Evolutionary conservation across 2,329 filamentous ascomycete species (phyloP).

Genomic region (Epichloe gansuensis): DNA sequence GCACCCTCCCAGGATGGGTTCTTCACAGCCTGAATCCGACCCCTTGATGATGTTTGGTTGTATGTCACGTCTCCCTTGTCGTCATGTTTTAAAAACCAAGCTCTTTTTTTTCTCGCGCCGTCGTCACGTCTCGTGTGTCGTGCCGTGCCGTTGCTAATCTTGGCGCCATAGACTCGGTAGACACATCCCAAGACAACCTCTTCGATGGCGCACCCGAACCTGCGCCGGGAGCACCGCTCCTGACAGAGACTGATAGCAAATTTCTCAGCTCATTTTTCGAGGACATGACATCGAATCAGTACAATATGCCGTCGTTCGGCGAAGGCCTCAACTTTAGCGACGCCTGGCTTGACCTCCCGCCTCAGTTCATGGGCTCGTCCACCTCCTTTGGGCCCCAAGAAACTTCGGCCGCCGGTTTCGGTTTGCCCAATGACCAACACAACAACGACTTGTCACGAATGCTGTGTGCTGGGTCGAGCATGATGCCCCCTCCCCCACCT

Average conservation of each 20-base stretch:
- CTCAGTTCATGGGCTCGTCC: slow-evolving; percentile 51
- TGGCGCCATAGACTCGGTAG: slow-evolving; percentile 29
- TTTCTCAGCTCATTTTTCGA: slow-evolving; percentile 46
- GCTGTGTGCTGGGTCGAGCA: slow-evolving; percentile 13
- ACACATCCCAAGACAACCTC: slow-evolving; percentile 31
- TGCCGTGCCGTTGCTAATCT: slow-evolving; percentile 1
- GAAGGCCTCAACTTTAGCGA: slow-evolving; percentile 38
- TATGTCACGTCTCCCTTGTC: slow-evolving; percentile 28
- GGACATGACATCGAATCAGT: slow-evolving; percentile 37
- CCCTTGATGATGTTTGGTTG: slow-evolving; percentile 53
- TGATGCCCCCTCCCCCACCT: slow-evolving; percentile 26
- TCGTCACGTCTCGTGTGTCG: neutral
- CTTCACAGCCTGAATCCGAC: slow-evolving; percentile 39
- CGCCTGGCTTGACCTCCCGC: slow-evolving; percentile 46
- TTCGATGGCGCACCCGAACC: slow-evolving; percentile 43
- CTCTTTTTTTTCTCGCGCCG: neutral
- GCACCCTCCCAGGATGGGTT: slow-evolving; percentile 43
- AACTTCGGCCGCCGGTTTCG: slow-evolving; percentile 7
- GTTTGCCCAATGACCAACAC: slow-evolving; percentile 10
- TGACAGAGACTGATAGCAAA: slow-evolving; percentile 49
- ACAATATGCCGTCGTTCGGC: slow-evolving; percentile 35
- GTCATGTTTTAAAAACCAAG: neutral
- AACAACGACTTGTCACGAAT: slow-evolving; percentile 7
- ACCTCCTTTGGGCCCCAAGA: slow-evolving; percentile 47
- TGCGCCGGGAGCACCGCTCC: slow-evolving; percentile 49